A percentile compares a stretch with the other conserved stretches of the same genome.
phyloP scores from a whole-genome alignment of 1,284 basidiomycete species.

The Anthracocystis walkeri region DNA sequence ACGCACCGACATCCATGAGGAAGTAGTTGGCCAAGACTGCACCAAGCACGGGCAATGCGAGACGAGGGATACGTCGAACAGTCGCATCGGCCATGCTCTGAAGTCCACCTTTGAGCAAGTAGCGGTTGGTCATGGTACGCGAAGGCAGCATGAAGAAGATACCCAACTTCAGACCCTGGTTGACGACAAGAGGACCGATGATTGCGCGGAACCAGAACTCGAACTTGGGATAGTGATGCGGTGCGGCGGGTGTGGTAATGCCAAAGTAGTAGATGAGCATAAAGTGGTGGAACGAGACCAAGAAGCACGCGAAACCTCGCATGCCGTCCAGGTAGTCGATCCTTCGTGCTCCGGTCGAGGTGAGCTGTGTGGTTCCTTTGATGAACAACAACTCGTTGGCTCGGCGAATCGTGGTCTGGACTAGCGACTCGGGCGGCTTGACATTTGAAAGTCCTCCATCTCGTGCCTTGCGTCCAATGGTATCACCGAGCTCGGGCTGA shows the following conservation, averaged over 20 bases:
- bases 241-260: slow-evolving; percentile 41
- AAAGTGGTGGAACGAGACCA: slow-evolving; percentile 64
- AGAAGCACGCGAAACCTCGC: slow-evolving; percentile 62
- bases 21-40: slow-evolving; percentile 62
- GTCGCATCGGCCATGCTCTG: slow-evolving; percentile 58
- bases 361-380: slow-evolving; percentile 48
- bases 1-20: slow-evolving; percentile 58
- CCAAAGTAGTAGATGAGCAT: slow-evolving; percentile 64
- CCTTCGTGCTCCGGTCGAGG: slow-evolving; percentile 54
- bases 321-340: slow-evolving; percentile 65
- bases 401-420: slow-evolving; percentile 26
- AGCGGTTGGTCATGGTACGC: slow-evolving; percentile 60
- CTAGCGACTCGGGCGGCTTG: slow-evolving; percentile 39
- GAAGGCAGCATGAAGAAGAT: slow-evolving; percentile 64
- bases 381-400: slow-evolving; percentile 48
- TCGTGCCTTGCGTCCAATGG: slow-evolving; percentile 41
- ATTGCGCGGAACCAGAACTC: slow-evolving; percentile 59
- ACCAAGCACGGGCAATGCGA: slow-evolving; percentile 58
- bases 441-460: slow-evolving; percentile 26
- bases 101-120: slow-evolving; percentile 58
- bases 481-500: slow-evolving; percentile 48
- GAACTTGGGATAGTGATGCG: slow-evolving; percentile 55
- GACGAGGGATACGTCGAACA: slow-evolving; percentile 59
- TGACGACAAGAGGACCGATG: slow-evolving; percentile 56
- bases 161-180: slow-evolving; percentile 58